Evolutionary conservation across 768 basidiomycete species (phyloP).

Genomic region (Lactifluus echinatus): DNA sequence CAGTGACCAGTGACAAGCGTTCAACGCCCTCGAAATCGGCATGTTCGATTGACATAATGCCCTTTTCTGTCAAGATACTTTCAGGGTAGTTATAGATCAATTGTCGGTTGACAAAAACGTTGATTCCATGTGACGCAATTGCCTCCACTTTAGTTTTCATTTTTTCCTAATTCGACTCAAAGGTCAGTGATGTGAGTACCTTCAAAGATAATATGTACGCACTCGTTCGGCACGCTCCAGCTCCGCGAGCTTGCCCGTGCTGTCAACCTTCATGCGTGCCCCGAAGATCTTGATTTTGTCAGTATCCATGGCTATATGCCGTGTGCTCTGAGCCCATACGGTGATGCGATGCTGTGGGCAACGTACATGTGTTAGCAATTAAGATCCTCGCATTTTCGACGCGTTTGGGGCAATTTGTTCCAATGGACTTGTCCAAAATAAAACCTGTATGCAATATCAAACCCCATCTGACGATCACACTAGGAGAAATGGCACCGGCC

Average conservation of each 20-base stretch:
- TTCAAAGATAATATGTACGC: slow-evolving; percentile 20
- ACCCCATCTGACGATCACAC: background rate
- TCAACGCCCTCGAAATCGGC: slow-evolving; percentile 99
- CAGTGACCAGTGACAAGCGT: slow-evolving; percentile 86
- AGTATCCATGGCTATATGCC: slow-evolving; percentile 88
- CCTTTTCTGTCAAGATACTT: slow-evolving; percentile 86
- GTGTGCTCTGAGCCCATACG: background rate
- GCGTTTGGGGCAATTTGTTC: slow-evolving; percentile 89
- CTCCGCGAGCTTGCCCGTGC: slow-evolving; percentile 95
- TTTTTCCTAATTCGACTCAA: slow-evolving; percentile 69
- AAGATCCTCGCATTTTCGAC: slow-evolving; percentile 93
- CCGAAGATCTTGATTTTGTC: slow-evolving; percentile 99
- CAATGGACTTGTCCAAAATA: slow-evolving; percentile 94
- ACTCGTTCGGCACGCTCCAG: slow-evolving; percentile 93
- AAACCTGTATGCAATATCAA: slow-evolving; percentile 49
- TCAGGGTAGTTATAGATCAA: slow-evolving; percentile 99
- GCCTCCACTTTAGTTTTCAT: slow-evolving; percentile 98
- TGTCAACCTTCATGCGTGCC: slow-evolving; percentile 90
- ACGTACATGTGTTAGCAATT: slow-evolving; percentile 95
- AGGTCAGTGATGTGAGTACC: background rate
- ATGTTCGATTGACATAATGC: slow-evolving; percentile 95
- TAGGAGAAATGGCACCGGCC: slow-evolving; percentile 36
- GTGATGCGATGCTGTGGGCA: background rate
- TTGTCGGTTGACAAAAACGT: slow-evolving; percentile 95
- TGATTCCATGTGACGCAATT: slow-evolving; percentile 92